Evolutionary conservation across 208 protist genomes (phyloP).

Genomic region (Naegleria fowleri): DNA sequence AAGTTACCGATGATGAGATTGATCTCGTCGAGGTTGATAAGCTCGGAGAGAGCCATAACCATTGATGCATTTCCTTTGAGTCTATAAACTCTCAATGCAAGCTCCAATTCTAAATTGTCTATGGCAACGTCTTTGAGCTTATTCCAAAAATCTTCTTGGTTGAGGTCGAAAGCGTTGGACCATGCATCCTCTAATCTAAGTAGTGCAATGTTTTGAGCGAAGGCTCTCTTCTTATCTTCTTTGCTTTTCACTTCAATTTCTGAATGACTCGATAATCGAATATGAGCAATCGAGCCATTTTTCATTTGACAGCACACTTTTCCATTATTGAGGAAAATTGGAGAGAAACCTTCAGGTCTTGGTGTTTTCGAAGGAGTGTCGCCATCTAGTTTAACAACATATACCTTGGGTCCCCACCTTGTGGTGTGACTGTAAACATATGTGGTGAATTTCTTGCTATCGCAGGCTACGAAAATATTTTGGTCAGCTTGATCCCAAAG

Average conservation of each 20-base stretch:
- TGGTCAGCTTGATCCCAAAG: slow-evolving; percentile 83
- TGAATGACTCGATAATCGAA: slow-evolving; percentile 68
- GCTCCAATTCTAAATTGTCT: slow-evolving; percentile 79
- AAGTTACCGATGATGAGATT: slow-evolving; percentile 87
- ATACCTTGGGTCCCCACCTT: slow-evolving; percentile 71
- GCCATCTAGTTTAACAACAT: slow-evolving; percentile 57
- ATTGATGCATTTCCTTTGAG: slow-evolving; percentile 78
- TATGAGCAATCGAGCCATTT: slow-evolving; percentile 56
- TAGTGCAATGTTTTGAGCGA: slow-evolving; percentile 81
- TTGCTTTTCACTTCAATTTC: slow-evolving; percentile 44
- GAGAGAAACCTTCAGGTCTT: slow-evolving; percentile 58
- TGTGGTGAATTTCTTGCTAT: slow-evolving; percentile 63
- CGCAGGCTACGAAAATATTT: slow-evolving; percentile 70
- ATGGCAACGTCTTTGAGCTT: slow-evolving; percentile 74
- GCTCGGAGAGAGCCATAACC: slow-evolving; percentile 80
- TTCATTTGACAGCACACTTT: slow-evolving; percentile 63
- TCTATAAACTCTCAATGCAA: slow-evolving; percentile 83
- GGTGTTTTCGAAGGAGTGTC: slow-evolving; percentile 52
- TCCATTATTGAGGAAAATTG: slow-evolving; percentile 69
- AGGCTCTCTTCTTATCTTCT: slow-evolving; percentile 42
- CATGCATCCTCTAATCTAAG: slow-evolving; percentile 78
- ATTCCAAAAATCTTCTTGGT: slow-evolving; percentile 58
- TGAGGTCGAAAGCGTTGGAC: slow-evolving; percentile 66
- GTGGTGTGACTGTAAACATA: slow-evolving; percentile 78
- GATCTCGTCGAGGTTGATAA: slow-evolving; percentile 82